These are phyloP conservation scores for Lichtheimia ornata DNA, from an alignment of 371 early-diverging fungal genomes.

Conservation along the genomic window DNA sequence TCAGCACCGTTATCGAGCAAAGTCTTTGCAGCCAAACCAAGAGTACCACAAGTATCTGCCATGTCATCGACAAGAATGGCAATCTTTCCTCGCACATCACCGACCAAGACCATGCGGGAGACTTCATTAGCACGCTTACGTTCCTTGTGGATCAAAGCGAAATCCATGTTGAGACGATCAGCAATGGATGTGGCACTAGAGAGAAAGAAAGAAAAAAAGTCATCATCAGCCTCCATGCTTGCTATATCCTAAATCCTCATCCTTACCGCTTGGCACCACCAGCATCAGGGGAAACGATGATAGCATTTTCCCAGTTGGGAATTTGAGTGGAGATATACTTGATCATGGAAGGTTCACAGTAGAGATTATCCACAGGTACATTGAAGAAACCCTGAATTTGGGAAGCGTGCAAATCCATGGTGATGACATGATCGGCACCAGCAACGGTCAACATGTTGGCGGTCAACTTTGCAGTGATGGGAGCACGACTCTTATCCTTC, in stretches of 20 bases:
- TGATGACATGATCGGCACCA: constrained; percentile 96
- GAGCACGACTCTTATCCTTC: constrained; percentile 93
- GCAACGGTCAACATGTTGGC: constrained; percentile 96
- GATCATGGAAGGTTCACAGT: constrained; percentile 89
- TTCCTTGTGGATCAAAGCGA: constrained; percentile 98
- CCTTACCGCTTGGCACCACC: constrained; percentile 96
- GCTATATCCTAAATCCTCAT: background rate
- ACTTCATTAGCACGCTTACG: constrained; percentile 94
- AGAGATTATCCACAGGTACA: constrained; percentile 96
- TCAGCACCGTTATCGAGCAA: constrained; percentile 89
- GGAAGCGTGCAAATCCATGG: constrained; percentile 97
- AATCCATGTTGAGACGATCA: constrained; percentile 93
- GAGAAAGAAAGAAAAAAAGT: constrained; percentile 3
- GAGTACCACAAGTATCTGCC: constrained; percentile 97
- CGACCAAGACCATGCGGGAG: constrained; percentile 94
- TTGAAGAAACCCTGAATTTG: constrained; percentile 99
- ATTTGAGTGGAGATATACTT: constrained; percentile 90
- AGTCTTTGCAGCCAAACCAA: constrained; percentile 90
- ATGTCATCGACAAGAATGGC: constrained; percentile 97
- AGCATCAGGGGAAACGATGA: constrained; percentile 96
- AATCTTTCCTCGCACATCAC: constrained; percentile 88
- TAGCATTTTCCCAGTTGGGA: constrained; percentile 78
- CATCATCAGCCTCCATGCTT: background rate
- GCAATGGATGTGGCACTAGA: constrained; percentile 91
- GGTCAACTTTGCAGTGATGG: constrained; percentile 89